Base-by-base conservation (phyloP, 108 stramenopile species). In the Stephanodiscus minutulus region DNA sequence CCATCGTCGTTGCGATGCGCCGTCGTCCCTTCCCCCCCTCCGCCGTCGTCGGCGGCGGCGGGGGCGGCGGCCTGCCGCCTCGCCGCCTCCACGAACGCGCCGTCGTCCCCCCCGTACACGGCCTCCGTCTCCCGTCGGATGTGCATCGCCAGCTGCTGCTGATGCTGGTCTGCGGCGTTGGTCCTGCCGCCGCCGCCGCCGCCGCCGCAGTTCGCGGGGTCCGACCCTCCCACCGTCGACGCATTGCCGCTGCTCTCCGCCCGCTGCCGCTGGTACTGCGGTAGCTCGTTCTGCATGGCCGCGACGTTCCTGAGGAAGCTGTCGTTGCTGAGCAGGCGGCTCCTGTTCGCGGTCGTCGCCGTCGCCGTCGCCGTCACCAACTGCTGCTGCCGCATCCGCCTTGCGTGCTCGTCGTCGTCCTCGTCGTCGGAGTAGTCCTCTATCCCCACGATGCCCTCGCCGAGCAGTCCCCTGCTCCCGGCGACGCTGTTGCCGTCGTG, bases 391-490 rank as follows among this genome's bases (percentile, higher is more conserved):
- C 29, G 55, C 6, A 0, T n/a, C 22, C 24, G 25, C 3, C 27
- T 27, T 27, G 3, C 12, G 17, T 31, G 55, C 33, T 20, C 44
- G 31, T 33, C 58, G 22, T 79, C 77, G 21, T 79, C 77, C 12
- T 70, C 69, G 49, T 78, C 69, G 15, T 79, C 77, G 20, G 75
- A 76, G 49, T 76, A 76, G 57, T 76, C 75, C n/a, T 68, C 75
- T 61, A 76, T 76, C 6, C 63, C 71, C 41, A 39, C 65, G 1
- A 60, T 35, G 8, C 65, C 50, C 50, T 49, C 65, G 18, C 49
- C 49, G 15, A 66, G 25, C 20, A 50, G 18, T 33, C 20, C 50
- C 31, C 46, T 31, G 27, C 43, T 44, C 2, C 43, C 43, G 13
- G 13, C 13, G 43, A 12, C 15, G 43, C 43, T 15, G 11, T 12